phyloP scores from a whole-genome alignment of 1,284 basidiomycete species.

The Marasmius oreades region DNA sequence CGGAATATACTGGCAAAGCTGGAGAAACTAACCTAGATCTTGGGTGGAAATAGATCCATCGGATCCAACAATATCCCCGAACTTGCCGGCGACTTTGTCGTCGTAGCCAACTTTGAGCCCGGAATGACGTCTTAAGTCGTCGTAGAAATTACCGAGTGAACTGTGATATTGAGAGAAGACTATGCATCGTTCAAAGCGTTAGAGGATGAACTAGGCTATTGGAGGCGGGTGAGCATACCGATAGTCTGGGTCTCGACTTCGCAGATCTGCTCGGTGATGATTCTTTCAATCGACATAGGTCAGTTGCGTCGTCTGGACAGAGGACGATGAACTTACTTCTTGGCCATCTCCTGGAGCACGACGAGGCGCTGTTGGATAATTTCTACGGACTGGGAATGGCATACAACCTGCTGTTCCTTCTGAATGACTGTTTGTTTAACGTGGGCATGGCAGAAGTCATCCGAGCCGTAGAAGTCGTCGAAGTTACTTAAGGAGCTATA shows the following conservation, averaged over 20 bases:
- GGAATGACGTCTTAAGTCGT: conserved; percentile 25
- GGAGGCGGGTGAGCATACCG: not conserved
- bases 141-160: conserved; percentile 22
- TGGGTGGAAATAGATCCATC: conserved; percentile 17
- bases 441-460: conserved; percentile 8
- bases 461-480: conserved; percentile 14
- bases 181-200: not conserved
- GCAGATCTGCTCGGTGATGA: conserved; percentile 2
- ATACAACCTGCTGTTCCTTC: conserved; percentile 29
- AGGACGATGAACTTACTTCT: not conserved
- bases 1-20: too few relatives aligned
- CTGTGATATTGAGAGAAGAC: conserved; percentile 5
- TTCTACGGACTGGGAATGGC: conserved; percentile 30
- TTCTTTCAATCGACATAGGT: not conserved
- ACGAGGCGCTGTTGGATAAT: conserved; percentile 39
- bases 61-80: conserved; percentile 13
- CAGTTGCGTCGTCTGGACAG: not conserved
- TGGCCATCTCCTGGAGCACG: conserved; percentile 39
- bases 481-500: conserved; percentile 13
- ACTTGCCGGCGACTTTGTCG: conserved; percentile 17
- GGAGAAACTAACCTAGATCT: conserved; percentile 2
- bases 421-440: conserved; percentile 7
- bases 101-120: conserved; percentile 23
- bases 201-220: not conserved
- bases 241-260: conserved; percentile 3